Evolutionary conservation across 441 rosid genomes (phyloP), one percentile per base, ranked within the genome.

Genomic region (Populus hybrid): DNA sequence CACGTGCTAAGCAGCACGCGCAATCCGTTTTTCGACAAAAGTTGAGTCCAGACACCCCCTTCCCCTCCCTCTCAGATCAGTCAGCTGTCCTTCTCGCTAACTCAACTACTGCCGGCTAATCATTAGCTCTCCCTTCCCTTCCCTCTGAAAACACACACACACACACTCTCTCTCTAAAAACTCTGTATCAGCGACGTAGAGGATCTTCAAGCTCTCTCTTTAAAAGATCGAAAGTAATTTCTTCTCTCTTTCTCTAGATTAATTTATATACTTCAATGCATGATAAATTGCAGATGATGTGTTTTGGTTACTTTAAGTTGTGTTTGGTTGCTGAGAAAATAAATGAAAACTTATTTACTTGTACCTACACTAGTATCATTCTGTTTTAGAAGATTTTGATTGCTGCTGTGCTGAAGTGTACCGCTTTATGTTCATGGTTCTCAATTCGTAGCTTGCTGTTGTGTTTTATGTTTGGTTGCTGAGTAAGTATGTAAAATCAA

Each of bases 1-100:
- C 85, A 42, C 69, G 79, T 61, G 78, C 57, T 64, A 74, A 72
- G 67, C 64, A 72, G 40, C 85, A 83, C 83, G 78, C 69, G 76
- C 77, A 9, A 21, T 75, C 82, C 75, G 12, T 76, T 79, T 76
- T 32, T 30, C 38, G 24, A 18, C 38, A 11, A 16, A 69, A 14
- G 11, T 19, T 46, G 57, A 46, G 57, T 14, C 2, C 46, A 2
- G 46, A 40, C 46, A 9, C 11, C 46, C 46, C 8, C 19, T 4
- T 5, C 18, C 16, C 6, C 18, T 46, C 57, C 57, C 6, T 14
- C 57, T 5, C 57, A 46, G 19, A 14, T 46, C 18, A 46, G 18
- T 14, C 57, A 46, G 57, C 57, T 46, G 18, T 46, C 57, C 57
- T 46, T 46, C 57, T 14, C 57, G 2, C 6, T 46, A 46, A 46